phyloP scores from a whole-genome alignment of 257 asterid species.

The Solanum paucissectum region DNA sequence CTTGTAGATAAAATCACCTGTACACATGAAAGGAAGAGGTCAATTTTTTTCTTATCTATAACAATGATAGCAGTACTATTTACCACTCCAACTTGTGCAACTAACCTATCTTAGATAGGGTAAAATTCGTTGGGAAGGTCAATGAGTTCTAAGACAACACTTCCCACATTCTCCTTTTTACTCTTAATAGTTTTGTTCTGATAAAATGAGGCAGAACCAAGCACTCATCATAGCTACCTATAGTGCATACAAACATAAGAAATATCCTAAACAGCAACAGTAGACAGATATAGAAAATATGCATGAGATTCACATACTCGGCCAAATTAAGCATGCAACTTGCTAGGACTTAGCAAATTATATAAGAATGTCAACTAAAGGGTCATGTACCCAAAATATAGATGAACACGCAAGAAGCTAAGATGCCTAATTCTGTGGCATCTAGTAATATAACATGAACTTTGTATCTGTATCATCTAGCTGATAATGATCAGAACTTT shows the following conservation, averaged over 20 bases:
- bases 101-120: neutral
- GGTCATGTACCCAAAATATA: neutral
- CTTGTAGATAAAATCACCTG: constrained; percentile 90
- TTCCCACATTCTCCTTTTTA: neutral
- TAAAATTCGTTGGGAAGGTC: neutral
- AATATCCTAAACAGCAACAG: neutral
- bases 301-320: neutral
- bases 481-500: neutral
- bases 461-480: neutral
- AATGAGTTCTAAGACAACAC: neutral
- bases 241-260: neutral
- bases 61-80: neutral
- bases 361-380: neutral
- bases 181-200: neutral
- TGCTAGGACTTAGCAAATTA: neutral
- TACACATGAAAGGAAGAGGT: constrained; percentile 13
- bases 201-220: neutral
- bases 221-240: neutral
- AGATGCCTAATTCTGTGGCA: neutral
- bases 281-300: neutral
- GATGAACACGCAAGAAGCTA: neutral
- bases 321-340: neutral
- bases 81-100: neutral
- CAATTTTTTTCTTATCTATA: neutral
- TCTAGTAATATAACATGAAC: neutral